Base-by-base conservation (phyloP, 805 yeast genomes). In the Candida railenensis region DNA sequence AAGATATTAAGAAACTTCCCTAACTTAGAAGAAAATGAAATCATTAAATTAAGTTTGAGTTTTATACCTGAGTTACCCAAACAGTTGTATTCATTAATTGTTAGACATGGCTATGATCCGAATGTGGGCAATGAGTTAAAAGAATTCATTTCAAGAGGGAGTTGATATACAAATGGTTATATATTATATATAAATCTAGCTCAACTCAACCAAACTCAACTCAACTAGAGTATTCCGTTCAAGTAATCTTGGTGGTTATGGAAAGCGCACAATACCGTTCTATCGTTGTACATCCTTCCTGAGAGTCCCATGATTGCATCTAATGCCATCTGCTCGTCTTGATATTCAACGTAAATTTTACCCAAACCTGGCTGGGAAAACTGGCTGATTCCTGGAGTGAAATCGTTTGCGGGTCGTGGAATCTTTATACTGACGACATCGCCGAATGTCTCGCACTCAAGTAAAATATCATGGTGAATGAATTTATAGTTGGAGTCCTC, bases 21-120 rank as follows among this genome's bases (percentile, higher is more conserved):
- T 0, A 68, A 68, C 2, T 66, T 90, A 47, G 81, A 85, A 45
- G 87, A 91, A 12, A 79, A 78, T 48, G 89, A 86, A 53, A 80
- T 89, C 38, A 87, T 89, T 21, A 85, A 87, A 55, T 67, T 90
- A 18, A 85, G 92, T 37, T 76, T 90, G 34, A 88, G 94, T 44
- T 87, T 89, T 53, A 78, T 89, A 3, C 85, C 91, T 5, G 81
- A 81, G 56, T 66, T 90, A 4, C 95, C 96, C 0, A 78, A 76
- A 28, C 67, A 73, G 2, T 67, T 90, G 28, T 87, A 85, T 59
- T 83, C 78, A 50, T 61, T 85, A 47, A 68, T 87, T 34, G 76
- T 74, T 8, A 69, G 88, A 42, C 94, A 86, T 60, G 77, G 85
- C 0, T 77, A 70, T 52, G 91, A 86, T 53, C 62, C 62, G 12